Base-by-base conservation (phyloP, 148 eudicot genomes). In the Vaccinium darrowii region DNA sequence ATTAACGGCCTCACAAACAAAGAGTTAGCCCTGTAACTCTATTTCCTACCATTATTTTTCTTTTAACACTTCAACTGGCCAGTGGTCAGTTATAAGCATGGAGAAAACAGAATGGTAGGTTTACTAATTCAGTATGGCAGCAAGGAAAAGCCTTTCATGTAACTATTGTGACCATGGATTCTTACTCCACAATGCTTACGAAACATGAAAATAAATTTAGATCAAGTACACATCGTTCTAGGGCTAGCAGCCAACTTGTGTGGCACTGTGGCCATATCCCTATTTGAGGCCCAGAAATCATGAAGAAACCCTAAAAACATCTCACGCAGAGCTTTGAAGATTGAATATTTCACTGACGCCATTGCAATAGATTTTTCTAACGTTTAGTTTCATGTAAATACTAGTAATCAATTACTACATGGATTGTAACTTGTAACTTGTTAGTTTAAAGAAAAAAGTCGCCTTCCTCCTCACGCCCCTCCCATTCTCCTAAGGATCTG, bases 61-160 rank as follows among this genome's bases (percentile, higher is more conserved):
- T 8, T 79, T 79, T 27, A 25, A 79, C 43, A 79, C 53, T 19
- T 21, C 21, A 16, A 50, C 8, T 77, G 15, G 58, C 79, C 36
- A 52, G 10, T 27, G 30, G 36, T n/a, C 7, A 23, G 4, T 52
- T 16, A 51, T 39, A 30, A 69, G 39, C 74, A 69, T 69, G 43
- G 65, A 54, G 81, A 79, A 54, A 54, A 11, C 81, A 54, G 57
- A 79, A 79, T 21, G 81, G 5, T 53, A 75, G 49, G 47, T 43
- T 43, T 43, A 43, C 47, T 43, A 5, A 15, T 57, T 53, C 16
- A 54, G 25, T 27, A 54, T 14, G 11, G 33, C 63, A 53, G 33
- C 23, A 7, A 27, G 15, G 23, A 54, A n/a, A 50, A 51, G 27
- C 54, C 79, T 76, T 47, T 47, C 21, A 49, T 18, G 19, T 74